Evolutionary conservation across 345 rosid genomes (phyloP).

Genomic region (Limnanthes douglasii): DNA sequence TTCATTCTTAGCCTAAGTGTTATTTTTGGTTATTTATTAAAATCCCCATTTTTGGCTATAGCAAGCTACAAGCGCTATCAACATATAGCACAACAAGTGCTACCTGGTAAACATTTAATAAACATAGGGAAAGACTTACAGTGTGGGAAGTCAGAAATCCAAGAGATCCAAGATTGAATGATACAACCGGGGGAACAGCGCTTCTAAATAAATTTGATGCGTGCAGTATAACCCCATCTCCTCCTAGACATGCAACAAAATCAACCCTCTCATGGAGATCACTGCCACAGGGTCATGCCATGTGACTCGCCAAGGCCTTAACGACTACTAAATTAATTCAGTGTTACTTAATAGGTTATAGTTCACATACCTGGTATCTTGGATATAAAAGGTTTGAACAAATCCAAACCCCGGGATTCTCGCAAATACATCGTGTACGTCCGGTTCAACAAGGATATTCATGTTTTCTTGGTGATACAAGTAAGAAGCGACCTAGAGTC

Average conservation of each 20-base stretch:
- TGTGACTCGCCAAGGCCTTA: conserved; percentile 2
- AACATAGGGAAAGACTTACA: conserved; percentile 27
- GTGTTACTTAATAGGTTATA: neutral
- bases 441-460: conserved; percentile 96
- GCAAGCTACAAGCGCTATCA: too few relatives aligned
- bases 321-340: too few relatives aligned
- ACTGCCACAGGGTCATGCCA: conserved; percentile 22
- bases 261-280: conserved; percentile 98
- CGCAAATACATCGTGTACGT: conserved; percentile 92
- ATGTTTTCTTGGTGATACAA: conserved; percentile 86
- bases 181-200: conserved; percentile 91
- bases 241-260: conserved; percentile 95
- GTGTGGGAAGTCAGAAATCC: conserved; percentile 93
- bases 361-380: conserved; percentile 68
- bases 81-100: too few relatives aligned
- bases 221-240: conserved; percentile 94
- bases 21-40: too few relatives aligned
- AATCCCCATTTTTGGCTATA: too few relatives aligned
- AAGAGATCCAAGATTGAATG: conserved; percentile 93
- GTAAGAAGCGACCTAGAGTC: conserved; percentile 92
- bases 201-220: conserved; percentile 90
- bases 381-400: conserved; percentile 92
- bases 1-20: too few relatives aligned
- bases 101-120: too few relatives aligned
- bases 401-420: conserved; percentile 97